Base-by-base conservation (phyloP, 176 grass and related monocot species). In the Carex myosuroides region DNA sequence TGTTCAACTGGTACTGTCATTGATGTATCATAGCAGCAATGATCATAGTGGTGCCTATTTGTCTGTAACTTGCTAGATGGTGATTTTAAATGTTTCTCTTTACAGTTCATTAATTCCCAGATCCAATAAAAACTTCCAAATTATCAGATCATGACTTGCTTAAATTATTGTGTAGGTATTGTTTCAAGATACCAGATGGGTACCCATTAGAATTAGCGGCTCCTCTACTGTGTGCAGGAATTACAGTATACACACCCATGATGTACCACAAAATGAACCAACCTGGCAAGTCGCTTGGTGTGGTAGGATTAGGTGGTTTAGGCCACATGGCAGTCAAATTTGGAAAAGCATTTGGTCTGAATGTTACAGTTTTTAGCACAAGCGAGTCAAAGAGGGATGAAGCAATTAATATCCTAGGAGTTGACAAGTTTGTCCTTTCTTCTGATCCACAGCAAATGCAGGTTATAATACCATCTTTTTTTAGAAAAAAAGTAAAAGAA, bases 251-350 rank as follows among this genome's bases (percentile, higher is more conserved):
- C 56, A 87, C 64, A 60, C 94, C 94, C 17, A 97, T 97, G 91
- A 86, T 89, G 79, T 77, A 86, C 8, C 91, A 97, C 79, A 91
- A 87, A 73, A 97, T 97, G 94, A 91, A 97, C 85, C 91, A 97
- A 58, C 89, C 91, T 8, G 94, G 91, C 18, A 93, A 91, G 52
- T 97, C 91, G 10, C 87, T 97, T 14, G 91, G 94, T 4, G 87
- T 97, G 9, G 84, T 97, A 60, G 91, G 94, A 17, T 88, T 97
- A 4, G 94, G 94, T 80, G 94, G 91, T 1, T 77, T 97, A 44
- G 91, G 91, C 46, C 94, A 93, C 74, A 90, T 97, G 94, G 89
- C 91, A 39, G 87, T 93, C 11, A 97, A 97, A 70, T 93, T 97
- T 84, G 94, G 91, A 37, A 95, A 95, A 67, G 87, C 87, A 14